Evolutionary conservation across 164 flowering plant species (phyloP), one percentile per base, ranked within the genome.

Genomic region (Dillenia turbinata): DNA sequence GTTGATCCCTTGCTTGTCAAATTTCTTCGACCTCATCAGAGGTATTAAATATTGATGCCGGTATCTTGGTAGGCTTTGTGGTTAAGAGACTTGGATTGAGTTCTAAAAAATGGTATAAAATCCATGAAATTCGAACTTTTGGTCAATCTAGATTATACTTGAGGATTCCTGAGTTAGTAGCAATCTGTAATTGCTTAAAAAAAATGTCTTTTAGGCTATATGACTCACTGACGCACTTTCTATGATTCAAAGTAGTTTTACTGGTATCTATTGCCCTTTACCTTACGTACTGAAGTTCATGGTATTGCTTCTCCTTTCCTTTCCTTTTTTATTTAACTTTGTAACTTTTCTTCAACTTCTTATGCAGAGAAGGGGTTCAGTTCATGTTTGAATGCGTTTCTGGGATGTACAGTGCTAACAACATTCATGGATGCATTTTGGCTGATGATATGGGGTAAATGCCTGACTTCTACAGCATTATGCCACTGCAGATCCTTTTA

Each of bases 401-500:
- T 10, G 99, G 97, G 40, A 52, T 85, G 57, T 66, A 66, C 24
- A 72, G 75, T 59, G 44, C 83, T 49, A 67, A 75, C 43, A 76
- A 76, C 64, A 81, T 88, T 55, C 62, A 69, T 70, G 99, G 99
- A 63, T 95, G 99, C 81, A 95, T 95, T 77, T 78, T 95, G 69
- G 97, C 99, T 17, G 99, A 95, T 81, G 99, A 95, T 74, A 95
- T 95, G 99, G 99, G 99, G 99, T 95, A 83, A 78, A 49, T 24
- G 43, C 44, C 33, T 67, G 19, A 47, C 56, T 16, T 52, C 16
- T 62, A 45, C 22, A 12, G 44, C 44, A 58, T 56, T 17, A 44
- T 9, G 60, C 33, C 13, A 2, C 8, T 17, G 47, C 22, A 47
- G n/a, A 40, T 54, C 51, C n/a, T n/a, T 10, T 9, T n/a, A 44